Evolutionary conservation across 169 alveolate genomes (phyloP).

Genomic region (Condylostoma magnum): DNA sequence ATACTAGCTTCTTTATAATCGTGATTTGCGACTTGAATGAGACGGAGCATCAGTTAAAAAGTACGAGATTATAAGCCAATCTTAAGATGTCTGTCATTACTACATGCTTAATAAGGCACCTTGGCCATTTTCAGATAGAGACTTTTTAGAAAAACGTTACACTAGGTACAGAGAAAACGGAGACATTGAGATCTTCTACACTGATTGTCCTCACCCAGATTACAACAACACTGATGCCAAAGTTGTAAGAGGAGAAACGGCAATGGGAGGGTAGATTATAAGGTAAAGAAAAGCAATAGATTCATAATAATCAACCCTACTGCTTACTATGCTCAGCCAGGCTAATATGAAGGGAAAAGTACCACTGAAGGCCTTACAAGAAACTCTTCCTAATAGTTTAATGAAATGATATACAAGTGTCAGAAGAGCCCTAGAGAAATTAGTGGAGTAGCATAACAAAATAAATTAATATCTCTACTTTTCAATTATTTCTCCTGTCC

Average conservation of each 20-base stretch:
- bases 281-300: not conserved
- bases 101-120: constrained; percentile 26
- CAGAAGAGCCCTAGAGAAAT: not conserved
- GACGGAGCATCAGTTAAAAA: not conserved
- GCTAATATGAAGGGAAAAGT: constrained; percentile 24
- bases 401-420: constrained; percentile 16
- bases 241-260: constrained; percentile 24
- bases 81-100: not conserved
- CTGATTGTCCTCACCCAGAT: not conserved
- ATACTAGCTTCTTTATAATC: not conserved
- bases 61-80: not conserved
- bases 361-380: constrained; percentile 18
- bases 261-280: constrained; percentile 12
- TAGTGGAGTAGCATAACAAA: no score
- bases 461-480: no score
- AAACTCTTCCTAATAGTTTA: constrained; percentile 9
- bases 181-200: constrained; percentile 3
- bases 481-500: no score
- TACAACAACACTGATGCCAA: not conserved
- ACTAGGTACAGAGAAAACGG: constrained; percentile 10
- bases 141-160: constrained; percentile 6
- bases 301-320: constrained; percentile 3
- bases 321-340: not conserved
- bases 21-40: not conserved
- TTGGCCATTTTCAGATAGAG: constrained; percentile 25